Conservation (phyloP, 306 rosid genomes). For the Crotalaria pallida region DNA sequence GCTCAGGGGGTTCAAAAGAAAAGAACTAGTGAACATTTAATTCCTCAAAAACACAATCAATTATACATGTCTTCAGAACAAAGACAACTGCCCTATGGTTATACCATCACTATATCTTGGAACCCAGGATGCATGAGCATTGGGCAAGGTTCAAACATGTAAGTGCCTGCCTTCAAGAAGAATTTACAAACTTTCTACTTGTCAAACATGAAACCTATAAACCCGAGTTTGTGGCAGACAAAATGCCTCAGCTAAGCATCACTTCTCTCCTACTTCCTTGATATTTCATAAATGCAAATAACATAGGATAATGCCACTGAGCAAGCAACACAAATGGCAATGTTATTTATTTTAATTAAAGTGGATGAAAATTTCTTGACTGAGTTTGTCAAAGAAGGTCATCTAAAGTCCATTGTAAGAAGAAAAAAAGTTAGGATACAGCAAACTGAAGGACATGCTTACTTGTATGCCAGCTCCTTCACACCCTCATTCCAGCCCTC, state of each 20-base stretch:
- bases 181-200: background rate
- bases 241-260: background rate
- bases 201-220: background rate
- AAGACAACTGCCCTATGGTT: background rate
- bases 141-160: background rate
- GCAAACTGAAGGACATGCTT: conserved; percentile 28
- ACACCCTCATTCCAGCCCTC: conserved; percentile 82
- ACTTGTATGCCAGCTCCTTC: conserved; percentile 86
- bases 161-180: background rate
- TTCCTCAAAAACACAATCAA: background rate
- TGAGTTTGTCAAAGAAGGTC: background rate
- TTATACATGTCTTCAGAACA: background rate
- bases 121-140: background rate
- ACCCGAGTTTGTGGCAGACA: background rate
- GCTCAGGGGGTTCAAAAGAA: background rate
- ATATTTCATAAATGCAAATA: background rate
- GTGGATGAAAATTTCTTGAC: background rate
- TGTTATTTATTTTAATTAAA: background rate
- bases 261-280: background rate
- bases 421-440: conserved; percentile 1
- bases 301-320: background rate
- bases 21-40: background rate
- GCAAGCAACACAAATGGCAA: background rate
- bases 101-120: conserved; percentile 14
- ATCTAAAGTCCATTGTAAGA: background rate